Evolutionary conservation across 23 red algal genomes (phyloP).

Genomic region (Pyropia yezoensis): DNA sequence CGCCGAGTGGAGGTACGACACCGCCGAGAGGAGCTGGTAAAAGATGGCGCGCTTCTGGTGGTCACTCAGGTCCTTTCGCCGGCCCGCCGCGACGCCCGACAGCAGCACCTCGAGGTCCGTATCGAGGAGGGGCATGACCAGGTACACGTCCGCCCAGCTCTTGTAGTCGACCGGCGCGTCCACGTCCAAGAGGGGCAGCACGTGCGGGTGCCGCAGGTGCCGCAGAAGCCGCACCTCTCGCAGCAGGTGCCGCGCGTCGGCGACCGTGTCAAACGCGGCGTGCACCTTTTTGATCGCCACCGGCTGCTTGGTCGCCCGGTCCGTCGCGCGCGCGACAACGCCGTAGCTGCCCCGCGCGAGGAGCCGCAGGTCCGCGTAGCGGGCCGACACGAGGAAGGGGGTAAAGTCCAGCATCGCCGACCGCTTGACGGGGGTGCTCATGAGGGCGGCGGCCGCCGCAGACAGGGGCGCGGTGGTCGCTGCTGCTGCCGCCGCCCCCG

Average conservation of each 20-base stretch:
- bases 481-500: too few relatives aligned
- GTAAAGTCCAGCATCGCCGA: background rate
- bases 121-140: conserved; percentile 71
- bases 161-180: conserved; percentile 31
- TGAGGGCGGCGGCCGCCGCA: too few relatives aligned
- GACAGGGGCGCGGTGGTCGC: too few relatives aligned
- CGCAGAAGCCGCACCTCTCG: conserved; percentile 80
- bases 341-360: conserved; percentile 81
- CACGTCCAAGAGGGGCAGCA: conserved; percentile 72
- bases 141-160: conserved; percentile 73
- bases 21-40: conserved; percentile 61
- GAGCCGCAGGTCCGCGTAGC: conserved; percentile 45
- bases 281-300: conserved; percentile 91
- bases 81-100: conserved; percentile 16
- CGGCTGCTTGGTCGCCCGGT: conserved; percentile 5
- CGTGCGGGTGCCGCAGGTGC: conserved; percentile 69
- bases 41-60: conserved; percentile 44
- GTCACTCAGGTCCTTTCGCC: conserved; percentile 14
- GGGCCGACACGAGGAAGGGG: conserved; percentile 33
- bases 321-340: conserved; percentile 48
- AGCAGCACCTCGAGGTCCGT: conserved; percentile 56
- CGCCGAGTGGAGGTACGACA: conserved; percentile 76
- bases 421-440: too few relatives aligned
- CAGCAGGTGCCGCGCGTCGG: conserved; percentile 61
- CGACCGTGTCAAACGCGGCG: conserved; percentile 50